phyloP scores from a whole-genome alignment of 345 rosid genomes.

The Eucalyptus rudis region DNA sequence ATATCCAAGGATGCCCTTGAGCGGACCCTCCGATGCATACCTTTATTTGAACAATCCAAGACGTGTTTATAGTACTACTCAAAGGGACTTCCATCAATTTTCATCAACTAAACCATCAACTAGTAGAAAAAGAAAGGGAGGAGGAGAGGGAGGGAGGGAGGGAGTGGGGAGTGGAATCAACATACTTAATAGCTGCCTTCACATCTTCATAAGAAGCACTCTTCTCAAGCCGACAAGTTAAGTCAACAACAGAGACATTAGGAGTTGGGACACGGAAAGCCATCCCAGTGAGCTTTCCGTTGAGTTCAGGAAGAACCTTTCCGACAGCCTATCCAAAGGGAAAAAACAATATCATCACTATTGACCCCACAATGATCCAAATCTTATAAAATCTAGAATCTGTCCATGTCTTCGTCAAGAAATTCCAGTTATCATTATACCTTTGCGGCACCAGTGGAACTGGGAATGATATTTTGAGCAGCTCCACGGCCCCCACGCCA shows the following conservation, averaged over 20 bases:
- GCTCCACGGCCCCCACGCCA: slow-evolving; percentile 99
- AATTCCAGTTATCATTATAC: slow-evolving; percentile 14
- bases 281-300: slow-evolving; percentile 99
- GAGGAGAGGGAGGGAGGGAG: too few relatives aligned
- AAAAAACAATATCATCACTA: background rate
- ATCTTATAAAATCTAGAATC: background rate
- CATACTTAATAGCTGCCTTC: slow-evolving; percentile 87
- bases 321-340: slow-evolving; percentile 70
- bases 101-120: background rate
- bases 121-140: background rate
- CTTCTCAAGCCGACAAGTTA: slow-evolving; percentile 94
- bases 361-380: background rate
- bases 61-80: background rate
- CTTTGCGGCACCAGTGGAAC: slow-evolving; percentile 99
- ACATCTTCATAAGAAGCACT: slow-evolving; percentile 89
- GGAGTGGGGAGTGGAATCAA: background rate
- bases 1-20: slow-evolving; percentile 90
- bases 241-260: slow-evolving; percentile 94
- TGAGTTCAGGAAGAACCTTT: slow-evolving; percentile 95
- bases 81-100: background rate
- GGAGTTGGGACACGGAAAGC: slow-evolving; percentile 99
- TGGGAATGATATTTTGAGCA: slow-evolving; percentile 94
- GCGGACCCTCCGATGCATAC: slow-evolving; percentile 87
- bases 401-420: background rate
- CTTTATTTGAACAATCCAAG: slow-evolving; percentile 10